phyloP scores from a whole-genome alignment of 2,329 filamentous ascomycete species.

The Fusarium sp. region DNA sequence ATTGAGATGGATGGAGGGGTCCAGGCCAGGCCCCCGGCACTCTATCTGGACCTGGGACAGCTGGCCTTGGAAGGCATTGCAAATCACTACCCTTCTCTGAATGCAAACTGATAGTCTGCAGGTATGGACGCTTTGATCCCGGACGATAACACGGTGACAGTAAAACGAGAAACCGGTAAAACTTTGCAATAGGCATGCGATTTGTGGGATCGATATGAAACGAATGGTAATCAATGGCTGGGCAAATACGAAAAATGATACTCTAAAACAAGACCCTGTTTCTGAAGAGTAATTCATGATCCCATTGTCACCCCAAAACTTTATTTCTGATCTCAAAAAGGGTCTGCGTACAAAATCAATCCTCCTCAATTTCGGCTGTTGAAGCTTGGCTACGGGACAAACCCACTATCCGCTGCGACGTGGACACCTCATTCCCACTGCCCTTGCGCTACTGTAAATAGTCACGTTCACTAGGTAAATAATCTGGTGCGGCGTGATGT shows the following conservation, averaged over 20 bases:
- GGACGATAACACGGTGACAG: conserved; percentile 15
- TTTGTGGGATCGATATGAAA: conserved; percentile 13
- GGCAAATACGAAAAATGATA: conserved; percentile 16
- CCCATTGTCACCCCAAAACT: conserved; percentile 20
- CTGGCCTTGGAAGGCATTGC: conserved; percentile 17
- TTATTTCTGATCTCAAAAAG: conserved; percentile 24
- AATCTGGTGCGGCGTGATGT: conserved; percentile 19
- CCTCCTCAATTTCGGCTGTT: conserved; percentile 42
- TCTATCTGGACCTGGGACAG: background rate
- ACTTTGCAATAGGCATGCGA: conserved; percentile 7
- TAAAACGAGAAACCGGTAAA: conserved; percentile 22
- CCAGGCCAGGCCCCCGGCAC: conserved; percentile 10
- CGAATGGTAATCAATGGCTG: background rate
- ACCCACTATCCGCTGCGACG: conserved; percentile 2
- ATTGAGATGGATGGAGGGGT: conserved; percentile 4
- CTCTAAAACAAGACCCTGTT: conserved; percentile 27
- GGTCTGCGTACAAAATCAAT: conserved; percentile 1
- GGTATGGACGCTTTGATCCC: conserved; percentile 12
- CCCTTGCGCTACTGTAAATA: conserved; percentile 32
- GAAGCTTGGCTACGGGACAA: conserved; percentile 34
- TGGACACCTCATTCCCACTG: conserved; percentile 7
- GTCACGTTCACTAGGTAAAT: conserved; percentile 30
- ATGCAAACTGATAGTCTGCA: background rate
- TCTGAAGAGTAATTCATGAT: conserved; percentile 2
- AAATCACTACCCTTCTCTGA: conserved; percentile 10